These are phyloP conservation scores for Triticum urartu DNA, from an alignment of 176 grass and related monocot genomes.

Conservation along the genomic window DNA sequence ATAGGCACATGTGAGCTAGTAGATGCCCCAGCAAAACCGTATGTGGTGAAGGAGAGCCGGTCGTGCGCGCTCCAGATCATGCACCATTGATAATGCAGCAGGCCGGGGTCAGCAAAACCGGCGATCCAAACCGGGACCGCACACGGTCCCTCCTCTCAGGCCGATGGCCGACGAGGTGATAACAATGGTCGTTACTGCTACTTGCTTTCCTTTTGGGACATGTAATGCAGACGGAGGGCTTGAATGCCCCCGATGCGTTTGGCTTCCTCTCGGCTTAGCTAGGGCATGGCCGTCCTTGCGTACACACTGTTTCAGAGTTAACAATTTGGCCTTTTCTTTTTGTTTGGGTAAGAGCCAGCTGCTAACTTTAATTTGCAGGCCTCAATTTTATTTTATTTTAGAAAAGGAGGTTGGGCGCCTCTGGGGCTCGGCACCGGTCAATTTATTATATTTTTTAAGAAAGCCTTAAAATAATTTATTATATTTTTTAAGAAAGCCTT, in stretches of 20 bases:
- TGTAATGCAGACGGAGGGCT: neutral
- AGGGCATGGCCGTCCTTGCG: neutral
- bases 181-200: neutral
- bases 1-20: neutral
- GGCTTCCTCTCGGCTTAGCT: neutral
- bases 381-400: too few relatives aligned
- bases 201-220: neutral
- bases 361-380: too few relatives aligned
- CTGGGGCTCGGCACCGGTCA: too few relatives aligned
- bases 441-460: too few relatives aligned
- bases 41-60: neutral
- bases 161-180: neutral
- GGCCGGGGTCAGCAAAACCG: constrained; percentile 5
- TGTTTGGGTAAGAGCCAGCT: too few relatives aligned
- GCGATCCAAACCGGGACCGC: constrained; percentile 8
- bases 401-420: too few relatives aligned
- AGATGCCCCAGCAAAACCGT: too few relatives aligned
- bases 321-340: too few relatives aligned
- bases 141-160: neutral
- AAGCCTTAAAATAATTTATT: too few relatives aligned
- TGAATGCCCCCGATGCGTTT: neutral
- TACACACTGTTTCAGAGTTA: neutral
- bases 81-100: neutral
- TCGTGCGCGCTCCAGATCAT: neutral
- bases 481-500: too few relatives aligned